phyloP scores from a whole-genome alignment of 176 grass and related monocot species.

The Phragmites australis region DNA sequence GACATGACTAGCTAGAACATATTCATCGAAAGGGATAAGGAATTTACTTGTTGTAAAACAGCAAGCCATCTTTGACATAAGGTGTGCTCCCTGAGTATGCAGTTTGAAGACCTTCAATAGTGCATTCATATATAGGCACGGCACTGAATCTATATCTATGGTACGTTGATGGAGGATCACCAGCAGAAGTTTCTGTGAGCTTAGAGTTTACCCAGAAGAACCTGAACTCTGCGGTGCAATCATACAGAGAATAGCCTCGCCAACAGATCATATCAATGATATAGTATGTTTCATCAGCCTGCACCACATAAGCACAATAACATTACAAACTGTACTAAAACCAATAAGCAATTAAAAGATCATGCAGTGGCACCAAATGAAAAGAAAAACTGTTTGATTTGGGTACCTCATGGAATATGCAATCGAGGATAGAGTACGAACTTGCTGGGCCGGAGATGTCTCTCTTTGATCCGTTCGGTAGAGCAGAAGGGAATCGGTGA shows the following conservation, averaged over 20 bases:
- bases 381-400: background rate
- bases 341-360: conserved; percentile 1
- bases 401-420: conserved; percentile 92
- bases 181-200: conserved; percentile 79
- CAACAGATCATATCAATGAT: conserved; percentile 96
- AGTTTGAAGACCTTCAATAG: conserved; percentile 61
- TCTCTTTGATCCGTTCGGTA: conserved; percentile 85
- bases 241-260: conserved; percentile 84
- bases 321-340: conserved; percentile 9
- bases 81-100: conserved; percentile 68
- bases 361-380: background rate
- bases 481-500: conserved; percentile 78
- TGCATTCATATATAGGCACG: conserved; percentile 79
- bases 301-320: conserved; percentile 23
- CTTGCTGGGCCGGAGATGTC: conserved; percentile 72
- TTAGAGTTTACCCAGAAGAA: conserved; percentile 96
- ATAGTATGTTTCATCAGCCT: conserved; percentile 93
- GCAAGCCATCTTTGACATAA: conserved; percentile 82
- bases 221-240: conserved; percentile 93
- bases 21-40: conserved; percentile 7
- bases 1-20: conserved; percentile 1
- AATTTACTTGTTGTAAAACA: conserved; percentile 95
- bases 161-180: conserved; percentile 69
- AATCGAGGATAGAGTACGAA: conserved; percentile 90
- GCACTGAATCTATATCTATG: conserved; percentile 70